These are phyloP conservation scores for Moricandia arvensis DNA, from an alignment of 345 rosid genomes.

Conservation along the genomic window DNA sequence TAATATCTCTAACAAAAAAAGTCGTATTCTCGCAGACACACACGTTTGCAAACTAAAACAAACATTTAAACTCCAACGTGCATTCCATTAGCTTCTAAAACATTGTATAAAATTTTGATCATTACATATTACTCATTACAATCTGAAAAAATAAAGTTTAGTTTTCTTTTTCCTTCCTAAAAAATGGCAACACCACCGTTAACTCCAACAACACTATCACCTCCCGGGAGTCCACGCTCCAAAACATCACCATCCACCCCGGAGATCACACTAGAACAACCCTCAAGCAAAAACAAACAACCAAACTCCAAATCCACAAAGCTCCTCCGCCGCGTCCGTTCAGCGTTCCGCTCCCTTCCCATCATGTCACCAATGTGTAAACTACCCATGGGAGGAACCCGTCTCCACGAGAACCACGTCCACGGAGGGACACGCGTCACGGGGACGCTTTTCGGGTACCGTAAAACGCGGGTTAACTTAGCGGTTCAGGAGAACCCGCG, in stretches of 20 bases:
- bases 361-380: slow-evolving; percentile 57
- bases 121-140: slow-evolving; percentile 19
- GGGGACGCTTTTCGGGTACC: slow-evolving; percentile 74
- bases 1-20: not conserved
- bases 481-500: slow-evolving; percentile 75
- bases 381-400: slow-evolving; percentile 41
- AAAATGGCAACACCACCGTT: slow-evolving; percentile 42
- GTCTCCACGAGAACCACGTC: slow-evolving; percentile 54
- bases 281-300: slow-evolving; percentile 25
- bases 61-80: slow-evolving; percentile 17
- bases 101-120: slow-evolving; percentile 26
- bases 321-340: slow-evolving; percentile 52
- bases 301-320: slow-evolving; percentile 35
- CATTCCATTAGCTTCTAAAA: slow-evolving; percentile 23
- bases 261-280: slow-evolving; percentile 36
- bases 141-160: not conserved
- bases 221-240: slow-evolving; percentile 35
- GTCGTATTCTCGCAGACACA: slow-evolving; percentile 7
- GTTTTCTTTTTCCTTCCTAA: not conserved
- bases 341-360: slow-evolving; percentile 60
- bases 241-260: slow-evolving; percentile 33
- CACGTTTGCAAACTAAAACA: slow-evolving; percentile 28
- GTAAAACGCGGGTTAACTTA: slow-evolving; percentile 60
- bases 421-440: slow-evolving; percentile 77
- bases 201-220: slow-evolving; percentile 39